Percentiles rank a stretch among this genome's conserved stretches.
Evolutionary conservation across 169 alveolate species (phyloP).

Genomic region (Ichthyophthirius multifiliis): DNA sequence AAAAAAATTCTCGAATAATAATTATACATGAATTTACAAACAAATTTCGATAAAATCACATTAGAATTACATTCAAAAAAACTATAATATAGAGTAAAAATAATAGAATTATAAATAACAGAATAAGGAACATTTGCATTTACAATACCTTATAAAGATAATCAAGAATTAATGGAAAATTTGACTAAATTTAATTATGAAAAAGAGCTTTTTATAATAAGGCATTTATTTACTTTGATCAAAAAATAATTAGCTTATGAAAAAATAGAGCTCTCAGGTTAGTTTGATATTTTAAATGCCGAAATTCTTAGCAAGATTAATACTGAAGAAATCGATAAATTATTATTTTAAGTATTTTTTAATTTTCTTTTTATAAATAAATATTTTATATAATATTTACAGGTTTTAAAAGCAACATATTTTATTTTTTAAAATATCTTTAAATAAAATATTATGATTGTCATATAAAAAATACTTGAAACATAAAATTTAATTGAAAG

Average conservation of each 20-base stretch:
- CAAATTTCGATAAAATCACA: neutral
- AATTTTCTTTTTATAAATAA: no score
- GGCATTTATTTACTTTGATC: neutral
- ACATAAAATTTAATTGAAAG: neutral
- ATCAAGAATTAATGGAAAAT: no score
- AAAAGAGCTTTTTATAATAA: neutral
- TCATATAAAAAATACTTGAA: slow-evolving; percentile 7
- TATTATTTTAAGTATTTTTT: neutral
- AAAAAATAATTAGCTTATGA: neutral
- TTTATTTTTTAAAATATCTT: no score
- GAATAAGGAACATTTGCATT: slow-evolving; percentile 12
- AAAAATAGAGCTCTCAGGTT: neutral
- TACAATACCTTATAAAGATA: slow-evolving; percentile 24
- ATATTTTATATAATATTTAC: no score
- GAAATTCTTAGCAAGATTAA: neutral
- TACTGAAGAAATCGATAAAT: neutral
- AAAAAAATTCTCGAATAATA: neutral
- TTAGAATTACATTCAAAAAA: no score
- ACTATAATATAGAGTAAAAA: neutral
- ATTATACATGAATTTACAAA: neutral
- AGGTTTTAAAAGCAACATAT: neutral
- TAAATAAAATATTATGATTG: neutral
- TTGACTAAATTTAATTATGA: no score
- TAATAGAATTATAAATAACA: neutral
- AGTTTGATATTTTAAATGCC: neutral